phyloP scores from a whole-genome alignment of 371 early-diverging fungal genomes.

The Mucor lusitanicus region DNA sequence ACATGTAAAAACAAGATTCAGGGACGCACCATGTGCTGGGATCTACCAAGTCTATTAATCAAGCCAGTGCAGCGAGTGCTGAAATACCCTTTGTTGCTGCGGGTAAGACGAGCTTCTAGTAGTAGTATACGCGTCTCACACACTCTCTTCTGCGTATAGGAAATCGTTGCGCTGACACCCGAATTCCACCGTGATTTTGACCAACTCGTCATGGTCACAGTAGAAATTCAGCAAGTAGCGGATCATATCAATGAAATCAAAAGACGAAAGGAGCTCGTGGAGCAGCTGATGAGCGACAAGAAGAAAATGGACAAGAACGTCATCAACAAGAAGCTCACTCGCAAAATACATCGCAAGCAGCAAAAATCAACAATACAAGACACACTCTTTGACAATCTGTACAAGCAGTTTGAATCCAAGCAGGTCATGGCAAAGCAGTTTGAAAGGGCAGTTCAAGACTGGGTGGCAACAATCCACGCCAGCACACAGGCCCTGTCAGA shows the following conservation, averaged over 20 bases:
- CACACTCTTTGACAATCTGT: slow-evolving; percentile 57
- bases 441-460: slow-evolving; percentile 54
- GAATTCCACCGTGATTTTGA: slow-evolving; percentile 57
- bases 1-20: slow-evolving; percentile 54
- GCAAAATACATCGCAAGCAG: slow-evolving; percentile 65
- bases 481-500: slow-evolving; percentile 59
- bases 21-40: slow-evolving; percentile 80
- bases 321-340: slow-evolving; percentile 72
- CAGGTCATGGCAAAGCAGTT: slow-evolving; percentile 56
- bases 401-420: slow-evolving; percentile 63
- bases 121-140: no score
- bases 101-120: slow-evolving; percentile 1
- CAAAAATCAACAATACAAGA: slow-evolving; percentile 57
- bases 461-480: slow-evolving; percentile 59
- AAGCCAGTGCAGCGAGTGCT: slow-evolving; percentile 88
- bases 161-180: slow-evolving; percentile 66
- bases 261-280: slow-evolving; percentile 81
- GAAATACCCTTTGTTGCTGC: slow-evolving; percentile 79
- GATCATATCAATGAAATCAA: slow-evolving; percentile 85
- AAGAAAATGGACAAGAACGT: slow-evolving; percentile 65
- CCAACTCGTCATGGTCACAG: slow-evolving; percentile 46
- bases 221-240: slow-evolving; percentile 66
- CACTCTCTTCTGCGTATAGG: slow-evolving; percentile 27
- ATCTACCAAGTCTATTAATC: slow-evolving; percentile 75
- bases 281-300: slow-evolving; percentile 76